Evolutionary conservation across 805 yeast species (phyloP).

Genomic region (Lachancea sp.): DNA sequence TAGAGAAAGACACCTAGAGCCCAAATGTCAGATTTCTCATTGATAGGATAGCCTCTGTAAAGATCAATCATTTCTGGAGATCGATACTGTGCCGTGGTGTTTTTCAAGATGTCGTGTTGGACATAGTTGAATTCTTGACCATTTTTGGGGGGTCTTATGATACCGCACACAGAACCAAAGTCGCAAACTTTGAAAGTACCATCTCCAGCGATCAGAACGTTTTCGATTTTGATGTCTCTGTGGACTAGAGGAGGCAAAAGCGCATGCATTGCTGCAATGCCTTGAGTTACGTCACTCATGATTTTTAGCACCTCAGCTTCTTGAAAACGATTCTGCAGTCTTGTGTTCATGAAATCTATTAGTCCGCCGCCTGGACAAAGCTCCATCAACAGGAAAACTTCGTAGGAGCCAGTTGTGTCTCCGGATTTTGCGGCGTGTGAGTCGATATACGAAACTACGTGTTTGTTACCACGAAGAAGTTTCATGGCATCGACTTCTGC

Average conservation of each 20-base stretch:
- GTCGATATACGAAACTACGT: conserved; percentile 86
- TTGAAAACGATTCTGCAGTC: conserved; percentile 57
- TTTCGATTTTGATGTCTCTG: conserved; percentile 85
- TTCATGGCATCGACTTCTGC: conserved; percentile 98
- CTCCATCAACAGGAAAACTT: conserved; percentile 76
- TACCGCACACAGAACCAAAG: conserved; percentile 78
- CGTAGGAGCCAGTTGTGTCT: conserved; percentile 50
- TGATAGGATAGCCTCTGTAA: conserved; percentile 73
- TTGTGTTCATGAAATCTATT: conserved; percentile 72
- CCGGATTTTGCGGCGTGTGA: conserved; percentile 82
- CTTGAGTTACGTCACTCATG: conserved; percentile 63
- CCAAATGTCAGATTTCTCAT: conserved; percentile 94
- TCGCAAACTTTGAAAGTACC: conserved; percentile 81
- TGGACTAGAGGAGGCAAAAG: conserved; percentile 65
- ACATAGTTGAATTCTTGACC: conserved; percentile 53
- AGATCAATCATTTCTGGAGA: conserved; percentile 95
- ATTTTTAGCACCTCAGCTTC: conserved; percentile 65
- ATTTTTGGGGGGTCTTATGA: conserved; percentile 54
- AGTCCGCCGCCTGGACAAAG: conserved; percentile 69
- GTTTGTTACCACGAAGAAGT: conserved; percentile 66
- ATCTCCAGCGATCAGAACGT: conserved; percentile 69
- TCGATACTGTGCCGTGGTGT: conserved; percentile 94
- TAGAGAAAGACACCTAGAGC: conserved; percentile 85
- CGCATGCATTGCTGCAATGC: conserved; percentile 74
- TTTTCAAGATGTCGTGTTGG: conserved; percentile 72